Conservation (phyloP, 1,284 basidiomycete genomes). For the Pascua guehoae region DNA sequence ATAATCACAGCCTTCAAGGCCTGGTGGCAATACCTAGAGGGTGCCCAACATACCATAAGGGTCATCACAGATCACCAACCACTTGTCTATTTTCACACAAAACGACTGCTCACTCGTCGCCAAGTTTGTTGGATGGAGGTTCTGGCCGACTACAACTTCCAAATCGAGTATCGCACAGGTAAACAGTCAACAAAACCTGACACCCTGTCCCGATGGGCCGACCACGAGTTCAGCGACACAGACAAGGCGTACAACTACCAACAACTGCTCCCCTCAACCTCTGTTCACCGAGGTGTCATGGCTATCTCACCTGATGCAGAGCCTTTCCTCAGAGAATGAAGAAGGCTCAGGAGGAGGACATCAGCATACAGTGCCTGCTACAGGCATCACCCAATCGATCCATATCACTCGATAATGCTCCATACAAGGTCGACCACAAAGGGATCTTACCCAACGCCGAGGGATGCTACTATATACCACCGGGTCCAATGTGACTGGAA, state of each 20-base stretch:
- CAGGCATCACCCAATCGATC: background rate
- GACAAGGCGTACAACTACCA: conserved; percentile 31
- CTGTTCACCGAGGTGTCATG: no score
- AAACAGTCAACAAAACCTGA: conserved; percentile 42
- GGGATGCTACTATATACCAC: no score
- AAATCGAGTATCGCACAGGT: conserved; percentile 48
- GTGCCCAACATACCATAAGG: conserved; percentile 31
- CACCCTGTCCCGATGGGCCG: conserved; percentile 39
- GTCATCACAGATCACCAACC: conserved; percentile 54
- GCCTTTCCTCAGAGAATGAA: no score
- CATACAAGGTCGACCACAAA: background rate
- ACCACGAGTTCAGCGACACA: conserved; percentile 29
- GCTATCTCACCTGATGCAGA: no score
- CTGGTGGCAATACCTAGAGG: conserved; percentile 50
- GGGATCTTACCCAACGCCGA: no score
- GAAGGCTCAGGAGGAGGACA: background rate
- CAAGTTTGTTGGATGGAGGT: conserved; percentile 51
- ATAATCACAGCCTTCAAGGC: conserved; percentile 49
- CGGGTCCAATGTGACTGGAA: no score
- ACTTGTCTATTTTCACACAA: conserved; percentile 49
- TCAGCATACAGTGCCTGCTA: background rate
- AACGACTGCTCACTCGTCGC: conserved; percentile 45
- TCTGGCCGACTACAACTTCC: conserved; percentile 48
- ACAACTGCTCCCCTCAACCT: no score
- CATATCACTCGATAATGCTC: conserved; percentile 2